Evolutionary conservation across 1,284 basidiomycete genomes (phyloP).

Genomic region (Meira miltonrushii): DNA sequence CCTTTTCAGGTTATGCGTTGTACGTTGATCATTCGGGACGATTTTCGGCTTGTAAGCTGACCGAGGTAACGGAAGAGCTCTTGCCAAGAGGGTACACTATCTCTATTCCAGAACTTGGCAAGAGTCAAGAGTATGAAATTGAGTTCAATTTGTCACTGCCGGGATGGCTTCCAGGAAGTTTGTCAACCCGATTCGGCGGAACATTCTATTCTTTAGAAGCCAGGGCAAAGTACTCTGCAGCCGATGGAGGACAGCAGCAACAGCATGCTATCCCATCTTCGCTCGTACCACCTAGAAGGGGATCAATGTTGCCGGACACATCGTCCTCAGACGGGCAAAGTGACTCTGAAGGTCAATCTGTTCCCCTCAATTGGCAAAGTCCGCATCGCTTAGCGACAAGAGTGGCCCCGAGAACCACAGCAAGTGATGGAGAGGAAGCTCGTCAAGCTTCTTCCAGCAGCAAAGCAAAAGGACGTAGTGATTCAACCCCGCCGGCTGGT

Average conservation of each 20-base stretch:
- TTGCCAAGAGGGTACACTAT: constrained; percentile 21
- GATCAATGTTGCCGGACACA: too few relatives aligned
- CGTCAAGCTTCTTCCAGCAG: too few relatives aligned
- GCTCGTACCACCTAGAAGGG: not conserved
- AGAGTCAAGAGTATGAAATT: constrained; percentile 29
- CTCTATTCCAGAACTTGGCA: constrained; percentile 8
- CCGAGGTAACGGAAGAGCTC: constrained; percentile 34
- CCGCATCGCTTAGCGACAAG: too few relatives aligned
- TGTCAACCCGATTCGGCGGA: constrained; percentile 40
- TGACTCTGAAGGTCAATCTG: not conserved
- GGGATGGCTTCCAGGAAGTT: constrained; percentile 48
- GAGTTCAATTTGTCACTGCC: constrained; percentile 47
- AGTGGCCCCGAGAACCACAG: too few relatives aligned
- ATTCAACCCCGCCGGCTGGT: too few relatives aligned
- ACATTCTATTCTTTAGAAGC: constrained; percentile 49
- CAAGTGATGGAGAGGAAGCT: too few relatives aligned
- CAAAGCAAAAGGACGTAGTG: too few relatives aligned
- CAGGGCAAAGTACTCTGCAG: constrained; percentile 18
- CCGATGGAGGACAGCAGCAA: too few relatives aligned
- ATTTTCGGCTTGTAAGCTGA: constrained; percentile 39
- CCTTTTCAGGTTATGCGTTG: constrained; percentile 42
- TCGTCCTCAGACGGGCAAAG: not conserved
- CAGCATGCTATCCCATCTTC: not conserved
- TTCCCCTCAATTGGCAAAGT: not conserved
- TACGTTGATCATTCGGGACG: constrained; percentile 46